Percentiles rank a stretch among this genome's conserved stretches.
Evolutionary conservation across 208 protist species (phyloP).

Genomic region (Leishmania tarentolae): DNA sequence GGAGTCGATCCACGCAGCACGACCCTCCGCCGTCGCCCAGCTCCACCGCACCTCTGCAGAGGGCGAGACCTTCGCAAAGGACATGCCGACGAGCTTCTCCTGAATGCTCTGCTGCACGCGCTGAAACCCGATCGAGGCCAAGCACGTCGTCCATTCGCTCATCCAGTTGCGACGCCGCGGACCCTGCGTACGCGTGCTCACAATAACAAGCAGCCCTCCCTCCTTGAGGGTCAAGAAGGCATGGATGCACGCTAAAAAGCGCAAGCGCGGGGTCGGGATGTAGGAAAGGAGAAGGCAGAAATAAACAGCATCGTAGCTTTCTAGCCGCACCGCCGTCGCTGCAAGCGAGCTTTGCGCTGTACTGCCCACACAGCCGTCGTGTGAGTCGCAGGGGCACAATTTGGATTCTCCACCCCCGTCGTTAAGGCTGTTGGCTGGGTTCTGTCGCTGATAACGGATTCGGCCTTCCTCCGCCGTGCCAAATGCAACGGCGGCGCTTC

Average conservation of each 20-base stretch:
- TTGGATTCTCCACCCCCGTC: neutral
- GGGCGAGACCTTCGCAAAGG: conserved; percentile 49
- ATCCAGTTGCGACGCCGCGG: conserved; percentile 60
- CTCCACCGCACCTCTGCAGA: conserved; percentile 19
- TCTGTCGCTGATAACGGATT: conserved; percentile 2
- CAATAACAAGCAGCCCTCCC: conserved; percentile 75
- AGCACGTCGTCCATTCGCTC: conserved; percentile 62
- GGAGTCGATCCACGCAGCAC: conserved; percentile 38
- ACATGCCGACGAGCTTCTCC: conserved; percentile 73
- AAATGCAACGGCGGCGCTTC: neutral
- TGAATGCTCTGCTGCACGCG: conserved; percentile 68
- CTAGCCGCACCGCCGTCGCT: conserved; percentile 23
- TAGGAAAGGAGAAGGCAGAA: conserved; percentile 90
- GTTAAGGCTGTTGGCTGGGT: neutral
- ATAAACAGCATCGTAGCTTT: conserved; percentile 69
- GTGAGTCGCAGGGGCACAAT: neutral
- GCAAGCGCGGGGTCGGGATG: conserved; percentile 73
- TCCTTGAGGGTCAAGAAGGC: conserved; percentile 74
- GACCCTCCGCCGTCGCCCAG: conserved; percentile 24
- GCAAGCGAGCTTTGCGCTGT: neutral
- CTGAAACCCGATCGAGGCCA: conserved; percentile 68
- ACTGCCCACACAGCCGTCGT: neutral
- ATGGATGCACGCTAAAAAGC: conserved; percentile 76
- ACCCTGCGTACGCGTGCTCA: conserved; percentile 87
- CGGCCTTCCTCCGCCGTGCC: conserved; percentile 16